Evolutionary conservation across 1,284 basidiomycete genomes (phyloP), one percentile per base, ranked within the genome.

Genomic region (Meira miltonrushii): DNA sequence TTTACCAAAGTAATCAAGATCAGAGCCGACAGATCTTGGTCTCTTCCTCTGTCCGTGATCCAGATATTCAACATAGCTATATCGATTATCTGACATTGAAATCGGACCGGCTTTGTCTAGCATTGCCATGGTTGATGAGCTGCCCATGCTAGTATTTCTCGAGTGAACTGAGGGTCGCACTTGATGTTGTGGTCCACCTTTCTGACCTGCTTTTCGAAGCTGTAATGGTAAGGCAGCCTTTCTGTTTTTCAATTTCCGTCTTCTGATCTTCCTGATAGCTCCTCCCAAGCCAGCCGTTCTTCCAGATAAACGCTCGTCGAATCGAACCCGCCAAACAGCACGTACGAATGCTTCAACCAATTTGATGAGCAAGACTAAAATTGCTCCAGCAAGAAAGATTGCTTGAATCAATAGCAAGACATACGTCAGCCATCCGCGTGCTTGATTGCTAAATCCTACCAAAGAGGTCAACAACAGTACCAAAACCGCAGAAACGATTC

Each of bases 401-500:
- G 84, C 91, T 55, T 94, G 84, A 54, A 95, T 87, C 68, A 94
- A 82, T 58, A 97, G 83, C 61, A 96, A 87, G 66, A 90, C 88
- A 78, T 95, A 95, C 7, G 92, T 85, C 19, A 98, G 85, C 94
- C 93, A 98, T 60, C 89, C 88, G 10, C 48, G 48, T 6, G 64
- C 56, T 21, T 61, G 60, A 58, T 58, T 51, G 39, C 66, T 65
- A 44, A 64, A 70, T 44, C 61, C 81, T 77, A 96, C 93, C 62
- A 87, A 84, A 13, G 89, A 88, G 46, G 88, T 88, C 57, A 97
- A 81, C 62, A 96, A 89, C 68, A 97, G 87, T 52, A 95, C 82
- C 46, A 98, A 79, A 15, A 96, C 90, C 3, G 90, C 88, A 25
- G 92, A 85, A 17, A 92, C 87, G 71, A 96, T 92, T 66, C 94